These are phyloP conservation scores for Salix exigua DNA, from an alignment of 345 rosid species.

Conservation along the genomic window DNA sequence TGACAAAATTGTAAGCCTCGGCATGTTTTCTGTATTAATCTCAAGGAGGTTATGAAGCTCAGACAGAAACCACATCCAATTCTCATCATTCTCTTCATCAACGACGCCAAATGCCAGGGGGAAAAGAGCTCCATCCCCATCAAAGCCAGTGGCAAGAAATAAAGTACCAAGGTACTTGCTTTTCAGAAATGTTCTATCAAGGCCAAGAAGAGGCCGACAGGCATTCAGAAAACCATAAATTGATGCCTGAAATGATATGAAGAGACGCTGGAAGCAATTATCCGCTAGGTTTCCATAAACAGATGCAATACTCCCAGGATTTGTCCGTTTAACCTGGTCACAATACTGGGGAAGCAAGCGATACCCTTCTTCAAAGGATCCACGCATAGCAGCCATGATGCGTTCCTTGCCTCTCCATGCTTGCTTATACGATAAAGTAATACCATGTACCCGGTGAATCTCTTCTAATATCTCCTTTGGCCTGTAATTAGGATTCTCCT, in stretches of 20 bases:
- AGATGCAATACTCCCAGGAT: conserved; percentile 85
- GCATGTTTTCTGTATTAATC: conserved; percentile 94
- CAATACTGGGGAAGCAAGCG: conserved; percentile 91
- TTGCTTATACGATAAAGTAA: conserved; percentile 91
- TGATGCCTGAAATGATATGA: conserved; percentile 96
- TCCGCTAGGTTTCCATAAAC: conserved; percentile 76
- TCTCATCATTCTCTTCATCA: conserved; percentile 94
- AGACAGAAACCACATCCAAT: conserved; percentile 98
- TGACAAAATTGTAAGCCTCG: conserved; percentile 86
- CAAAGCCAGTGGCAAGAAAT: conserved; percentile 94
- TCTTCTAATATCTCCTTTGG: conserved; percentile 98
- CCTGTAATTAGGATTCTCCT: conserved; percentile 88
- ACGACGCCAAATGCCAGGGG: conserved; percentile 94
- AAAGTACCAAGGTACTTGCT: conserved; percentile 92
- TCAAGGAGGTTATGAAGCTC: conserved; percentile 93
- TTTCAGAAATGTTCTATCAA: conserved; percentile 78
- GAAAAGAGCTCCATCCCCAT: conserved; percentile 90
- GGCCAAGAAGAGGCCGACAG: conserved; percentile 89
- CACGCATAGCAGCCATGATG: conserved; percentile 97
- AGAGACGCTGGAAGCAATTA: conserved; percentile 87
- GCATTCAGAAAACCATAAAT: conserved; percentile 94
- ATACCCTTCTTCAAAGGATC: conserved; percentile 96
- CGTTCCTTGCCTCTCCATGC: conserved; percentile 99
- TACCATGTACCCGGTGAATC: conserved; percentile 92
- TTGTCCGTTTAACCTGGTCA: conserved; percentile 82